Evolutionary conservation across 179 eudicot species (phyloP), one percentile per base, ranked within the genome.

Genomic region (Silene noctiflora): DNA sequence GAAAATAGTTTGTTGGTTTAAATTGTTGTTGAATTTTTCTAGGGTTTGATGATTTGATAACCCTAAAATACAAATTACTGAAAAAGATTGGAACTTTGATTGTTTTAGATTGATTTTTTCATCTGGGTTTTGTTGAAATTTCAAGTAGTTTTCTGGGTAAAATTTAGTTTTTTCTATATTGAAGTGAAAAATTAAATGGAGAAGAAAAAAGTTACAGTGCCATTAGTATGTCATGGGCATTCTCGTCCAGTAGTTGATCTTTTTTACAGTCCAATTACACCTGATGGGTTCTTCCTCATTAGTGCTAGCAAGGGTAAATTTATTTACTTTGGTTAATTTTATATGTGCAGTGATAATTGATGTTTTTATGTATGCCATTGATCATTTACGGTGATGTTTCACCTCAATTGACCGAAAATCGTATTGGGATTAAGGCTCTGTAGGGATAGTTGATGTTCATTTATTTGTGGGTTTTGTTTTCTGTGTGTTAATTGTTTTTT

Each of bases 191-290:
- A 25, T 60, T 72, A 13, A 51, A 91, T 92, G 97, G 97, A 94
- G 60, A 94, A 91, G 89, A 94, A 91, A 88, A 91, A 79, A 75
- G 91, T 82, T 35, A 85, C 87, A 5, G 88, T 90, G 44, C 97
- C 98, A 29, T 86, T 94, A 13, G 98, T 94, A 9, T 94, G 98
- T 84, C 98, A 94, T 76, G 98, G 98, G 61, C 98, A 94, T 85
- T 94, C 98, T 55, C 87, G 98, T 6, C 98, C 97, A 0, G 98
- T 94, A 31, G 98, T 94, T 10, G 98, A 94, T 89, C 84, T 94
- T 86, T 90, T 86, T 81, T 91, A 94, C 78, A 91, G 97, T 82
- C 98, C 98, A 4, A 69, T 90, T 71, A 94, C 97, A n/a, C 96
- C 96, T 0, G 97, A 94, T 84, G 97, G 97, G 2, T 94, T 74